phyloP scores from a whole-genome alignment of 2,329 filamentous ascomycete species.

The Colletotrichum kahawae region DNA sequence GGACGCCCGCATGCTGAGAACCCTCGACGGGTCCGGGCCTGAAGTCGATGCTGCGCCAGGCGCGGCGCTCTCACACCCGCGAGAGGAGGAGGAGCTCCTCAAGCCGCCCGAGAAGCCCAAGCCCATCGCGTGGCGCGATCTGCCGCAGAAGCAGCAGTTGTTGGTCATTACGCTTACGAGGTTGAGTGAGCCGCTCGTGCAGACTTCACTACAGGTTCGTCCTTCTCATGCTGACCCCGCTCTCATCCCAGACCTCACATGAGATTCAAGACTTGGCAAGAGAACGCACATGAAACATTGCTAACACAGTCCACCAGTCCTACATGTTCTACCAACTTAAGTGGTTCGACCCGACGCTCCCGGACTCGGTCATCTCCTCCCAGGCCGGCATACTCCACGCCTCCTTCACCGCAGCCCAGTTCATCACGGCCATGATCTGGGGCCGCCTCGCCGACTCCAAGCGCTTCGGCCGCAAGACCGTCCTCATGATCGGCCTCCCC shows the following conservation, averaged over 20 bases:
- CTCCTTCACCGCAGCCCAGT: slow-evolving; percentile 82
- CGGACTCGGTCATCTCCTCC: slow-evolving; percentile 70
- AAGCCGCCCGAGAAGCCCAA: slow-evolving; percentile 29
- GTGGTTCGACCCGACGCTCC: slow-evolving; percentile 66
- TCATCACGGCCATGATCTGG: slow-evolving; percentile 83
- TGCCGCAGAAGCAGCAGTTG: slow-evolving; percentile 80
- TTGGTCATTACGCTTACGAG: slow-evolving; percentile 79
- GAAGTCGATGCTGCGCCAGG: background rate
- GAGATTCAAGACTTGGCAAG: background rate
- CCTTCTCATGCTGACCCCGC: slow-evolving; percentile 13
- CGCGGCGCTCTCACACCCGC: background rate
- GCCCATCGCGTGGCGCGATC: slow-evolving; percentile 70
- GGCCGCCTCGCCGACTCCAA: slow-evolving; percentile 71
- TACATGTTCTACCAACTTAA: slow-evolving; percentile 92
- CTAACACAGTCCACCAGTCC: slow-evolving; percentile 37
- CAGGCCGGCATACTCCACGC: slow-evolving; percentile 81
- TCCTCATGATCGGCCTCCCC: slow-evolving; percentile 76
- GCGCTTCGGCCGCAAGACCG: slow-evolving; percentile 74
- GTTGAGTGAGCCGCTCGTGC: slow-evolving; percentile 81
- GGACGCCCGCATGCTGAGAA: background rate
- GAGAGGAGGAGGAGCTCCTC: background rate
- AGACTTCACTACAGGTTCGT: slow-evolving; percentile 67
- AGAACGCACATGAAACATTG: background rate
- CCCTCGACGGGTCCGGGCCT: background rate
- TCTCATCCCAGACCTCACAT: background rate